Percentiles rank a stretch among this genome's conserved stretches.
phyloP scores from a whole-genome alignment of 2,329 filamentous ascomycete genomes.

The Penicillium verrucosum region DNA sequence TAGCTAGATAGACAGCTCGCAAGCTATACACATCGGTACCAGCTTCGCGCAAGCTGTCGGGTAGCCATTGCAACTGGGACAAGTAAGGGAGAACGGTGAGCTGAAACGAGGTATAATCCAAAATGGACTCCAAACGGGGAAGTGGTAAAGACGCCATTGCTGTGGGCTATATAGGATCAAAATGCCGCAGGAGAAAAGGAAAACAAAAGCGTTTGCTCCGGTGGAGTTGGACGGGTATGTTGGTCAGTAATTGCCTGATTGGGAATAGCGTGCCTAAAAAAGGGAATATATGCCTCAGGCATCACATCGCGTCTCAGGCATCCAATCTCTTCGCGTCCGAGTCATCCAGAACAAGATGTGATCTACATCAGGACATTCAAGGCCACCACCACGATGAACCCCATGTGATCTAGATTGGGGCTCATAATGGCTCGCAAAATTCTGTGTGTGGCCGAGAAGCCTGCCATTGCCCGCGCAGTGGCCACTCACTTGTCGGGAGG shows the following conservation, averaged over 20 bases:
- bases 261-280: constrained; percentile 3
- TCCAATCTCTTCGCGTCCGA: constrained; percentile 12
- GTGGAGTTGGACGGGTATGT: constrained; percentile 11
- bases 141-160: constrained; percentile 58
- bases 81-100: constrained; percentile 73
- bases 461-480: constrained; percentile 92
- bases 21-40: constrained; percentile 61
- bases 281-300: constrained; percentile 12
- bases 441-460: constrained; percentile 80
- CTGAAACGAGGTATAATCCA: constrained; percentile 73
- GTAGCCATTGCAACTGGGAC: constrained; percentile 66
- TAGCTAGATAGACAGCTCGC: constrained; percentile 70
- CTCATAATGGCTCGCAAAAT: constrained; percentile 52
- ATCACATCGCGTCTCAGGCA: constrained; percentile 8
- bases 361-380: constrained; percentile 4
- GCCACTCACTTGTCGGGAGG: constrained; percentile 84
- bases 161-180: not conserved
- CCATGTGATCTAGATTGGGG: constrained; percentile 7
- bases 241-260: constrained; percentile 19
- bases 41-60: constrained; percentile 60
- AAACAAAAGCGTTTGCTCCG: constrained; percentile 8
- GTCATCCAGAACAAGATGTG: constrained; percentile 15
- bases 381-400: constrained; percentile 7
- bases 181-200: not conserved
- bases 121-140: constrained; percentile 65